Base-by-base conservation (phyloP, 2,329 filamentous ascomycete genomes). In the Bimuria novae-zelandiae region DNA sequence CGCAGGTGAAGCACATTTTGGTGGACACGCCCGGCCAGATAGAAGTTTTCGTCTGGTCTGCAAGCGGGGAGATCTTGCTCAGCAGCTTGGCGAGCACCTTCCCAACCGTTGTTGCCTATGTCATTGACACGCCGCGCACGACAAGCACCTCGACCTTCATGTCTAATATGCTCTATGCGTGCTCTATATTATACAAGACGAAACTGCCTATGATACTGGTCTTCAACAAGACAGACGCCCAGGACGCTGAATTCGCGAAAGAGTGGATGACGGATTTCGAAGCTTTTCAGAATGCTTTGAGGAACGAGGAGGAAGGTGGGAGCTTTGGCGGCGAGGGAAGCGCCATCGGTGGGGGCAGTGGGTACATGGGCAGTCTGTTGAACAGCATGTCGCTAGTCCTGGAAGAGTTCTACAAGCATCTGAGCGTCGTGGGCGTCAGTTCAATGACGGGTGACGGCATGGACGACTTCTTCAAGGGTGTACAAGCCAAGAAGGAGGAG, bases 251-350 rank as follows among this genome's bases (percentile, higher is more conserved):
- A 22, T 96, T 96, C 68, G 94, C 92, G 1, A 94, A 93, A 77
- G 92, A 97, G 71, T 99, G 95, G 94, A 99, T 99, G 94, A 96
- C 92, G 5, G 93, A 99, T 74, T 99, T 97, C 68, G 94, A 99
- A 61, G 86, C 89, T 0, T 99, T 99, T 77, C 94, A 97, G 72
- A 85, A 85, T 14, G 93, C 95, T 0, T 80, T 99, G 40, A 84
- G 85, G 43, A 79, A 84, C 22, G 94, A 97, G 68, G 90, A 97
- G 71, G 86, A 89, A 51, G 80, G 82, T 7, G 91, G 92, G 40
- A 86, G 84, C 0, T 89, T 92, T 67, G 90, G 89, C 11, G 86
- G 88, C 12, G 91, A 92, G 61, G 87, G 84, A 8, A 81, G 75
- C 19, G 59, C 57, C 7, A 72, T 82, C 52, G 84, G 87, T 4